Percentiles rank a stretch among this genome's conserved stretches.
phyloP scores from a whole-genome alignment of 1,284 basidiomycete species.

The Neolentinus lepideus region DNA sequence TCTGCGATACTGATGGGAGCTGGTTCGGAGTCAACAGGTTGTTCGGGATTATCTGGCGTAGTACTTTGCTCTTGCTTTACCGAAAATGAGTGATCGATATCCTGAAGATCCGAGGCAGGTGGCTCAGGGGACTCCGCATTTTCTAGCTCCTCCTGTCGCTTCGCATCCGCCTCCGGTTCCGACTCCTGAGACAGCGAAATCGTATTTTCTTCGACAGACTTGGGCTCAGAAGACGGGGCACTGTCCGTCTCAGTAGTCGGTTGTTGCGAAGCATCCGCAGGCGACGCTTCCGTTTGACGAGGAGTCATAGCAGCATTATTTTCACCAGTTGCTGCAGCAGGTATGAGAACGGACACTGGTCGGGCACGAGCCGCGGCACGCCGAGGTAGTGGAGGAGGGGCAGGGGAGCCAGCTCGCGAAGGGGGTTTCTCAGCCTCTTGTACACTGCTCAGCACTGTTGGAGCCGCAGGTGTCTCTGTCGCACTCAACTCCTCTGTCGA shows the following conservation, averaged over 20 bases:
- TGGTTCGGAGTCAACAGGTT: too few relatives aligned
- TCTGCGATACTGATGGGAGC: too few relatives aligned
- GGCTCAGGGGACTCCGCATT: background rate
- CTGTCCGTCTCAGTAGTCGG: background rate
- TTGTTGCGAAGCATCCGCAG: background rate
- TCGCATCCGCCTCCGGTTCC: background rate
- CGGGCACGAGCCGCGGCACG: conserved; percentile 37
- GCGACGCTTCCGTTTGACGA: background rate
- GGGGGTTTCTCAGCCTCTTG: background rate
- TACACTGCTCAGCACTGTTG: background rate
- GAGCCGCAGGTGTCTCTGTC: background rate
- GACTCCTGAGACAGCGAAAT: background rate
- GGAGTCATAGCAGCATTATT: background rate
- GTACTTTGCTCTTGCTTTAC: too few relatives aligned
- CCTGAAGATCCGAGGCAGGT: too few relatives aligned
- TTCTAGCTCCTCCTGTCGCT: background rate
- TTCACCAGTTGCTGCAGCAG: conserved; percentile 1
- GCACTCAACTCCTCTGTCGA: background rate
- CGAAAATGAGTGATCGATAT: too few relatives aligned
- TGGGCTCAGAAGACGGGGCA: background rate
- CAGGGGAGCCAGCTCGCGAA: conserved; percentile 18
- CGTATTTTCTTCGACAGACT: background rate
- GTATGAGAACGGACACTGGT: conserved; percentile 20
- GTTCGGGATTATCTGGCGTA: too few relatives aligned
- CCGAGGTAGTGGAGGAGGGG: conserved; percentile 49